These are phyloP conservation scores for Lumnitzera littorea DNA, from an alignment of 345 rosid genomes.

Conservation along the genomic window DNA sequence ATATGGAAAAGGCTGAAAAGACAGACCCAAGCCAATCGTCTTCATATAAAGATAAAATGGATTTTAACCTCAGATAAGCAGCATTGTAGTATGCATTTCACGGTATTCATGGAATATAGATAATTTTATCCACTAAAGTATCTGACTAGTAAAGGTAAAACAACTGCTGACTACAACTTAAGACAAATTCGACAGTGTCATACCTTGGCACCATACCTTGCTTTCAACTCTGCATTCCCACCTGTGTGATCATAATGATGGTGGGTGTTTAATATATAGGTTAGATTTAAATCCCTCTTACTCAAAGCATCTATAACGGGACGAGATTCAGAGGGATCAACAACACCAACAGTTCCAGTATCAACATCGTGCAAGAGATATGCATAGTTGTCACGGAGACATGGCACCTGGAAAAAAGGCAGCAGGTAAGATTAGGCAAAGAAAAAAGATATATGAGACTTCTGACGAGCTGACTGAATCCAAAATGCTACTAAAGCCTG, in stretches of 20 bases:
- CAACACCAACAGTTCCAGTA: constrained; percentile 98
- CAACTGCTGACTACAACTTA: background rate
- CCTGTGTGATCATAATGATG: constrained; percentile 89
- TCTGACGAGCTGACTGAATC: too few species aligned
- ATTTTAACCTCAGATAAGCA: too few species aligned
- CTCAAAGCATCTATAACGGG: constrained; percentile 85
- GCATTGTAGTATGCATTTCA: too few species aligned
- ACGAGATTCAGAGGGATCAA: constrained; percentile 91
- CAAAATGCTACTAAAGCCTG: background rate
- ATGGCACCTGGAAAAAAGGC: constrained; percentile 61
- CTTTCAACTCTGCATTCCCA: constrained; percentile 90
- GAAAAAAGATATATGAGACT: background rate
- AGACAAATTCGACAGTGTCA: constrained; percentile 15
- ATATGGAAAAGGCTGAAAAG: too few species aligned
- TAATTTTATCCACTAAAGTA: too few species aligned
- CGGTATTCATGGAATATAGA: too few species aligned
- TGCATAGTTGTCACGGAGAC: constrained; percentile 84
- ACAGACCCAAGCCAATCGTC: too few species aligned
- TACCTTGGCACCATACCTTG: constrained; percentile 98
- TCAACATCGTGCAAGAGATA: constrained; percentile 88
- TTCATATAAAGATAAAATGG: too few species aligned
- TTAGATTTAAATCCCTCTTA: constrained; percentile 73
- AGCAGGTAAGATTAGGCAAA: background rate
- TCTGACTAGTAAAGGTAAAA: background rate
- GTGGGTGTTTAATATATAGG: constrained; percentile 90